A percentile compares a stretch with the other conserved stretches of the same genome.
Conservation (phyloP, 371 early-diverging fungal species). For the Syncephalastrum racemosum region DNA sequence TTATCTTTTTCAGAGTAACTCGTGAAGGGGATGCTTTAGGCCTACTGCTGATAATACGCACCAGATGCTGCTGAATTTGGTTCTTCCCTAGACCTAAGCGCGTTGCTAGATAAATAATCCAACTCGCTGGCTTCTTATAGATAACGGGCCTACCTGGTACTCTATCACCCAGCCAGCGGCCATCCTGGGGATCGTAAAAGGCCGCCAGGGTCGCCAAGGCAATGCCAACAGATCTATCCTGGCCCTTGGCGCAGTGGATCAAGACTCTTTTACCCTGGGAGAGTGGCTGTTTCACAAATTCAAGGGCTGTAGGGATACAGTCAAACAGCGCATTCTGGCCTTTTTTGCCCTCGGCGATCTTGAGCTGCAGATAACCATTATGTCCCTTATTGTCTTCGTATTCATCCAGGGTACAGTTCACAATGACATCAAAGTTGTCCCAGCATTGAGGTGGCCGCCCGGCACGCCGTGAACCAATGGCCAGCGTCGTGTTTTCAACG, state of each 20-base stretch:
- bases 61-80: constrained; percentile 61
- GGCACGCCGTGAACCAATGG: constrained; percentile 56
- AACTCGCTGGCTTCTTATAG: too few species aligned
- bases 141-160: too few species aligned
- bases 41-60: constrained; percentile 67
- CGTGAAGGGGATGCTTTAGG: constrained; percentile 30
- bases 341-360: constrained; percentile 73
- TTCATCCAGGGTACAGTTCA: constrained; percentile 63
- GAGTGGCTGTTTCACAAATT: constrained; percentile 39
- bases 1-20: constrained; percentile 26
- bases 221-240: constrained; percentile 79
- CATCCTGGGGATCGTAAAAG: constrained; percentile 52
- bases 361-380: constrained; percentile 53
- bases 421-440: constrained; percentile 58
- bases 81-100: constrained; percentile 41
- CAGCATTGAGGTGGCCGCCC: constrained; percentile 59
- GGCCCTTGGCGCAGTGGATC: constrained; percentile 59
- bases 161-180: neutral
- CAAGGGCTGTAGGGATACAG: constrained; percentile 56
- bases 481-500: constrained; percentile 57
- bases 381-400: constrained; percentile 24
- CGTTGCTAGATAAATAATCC: too few species aligned
- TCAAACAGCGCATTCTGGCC: constrained; percentile 60
- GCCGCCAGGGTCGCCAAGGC: constrained; percentile 63
- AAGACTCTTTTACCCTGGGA: constrained; percentile 33